Evolutionary conservation across 1,284 basidiomycete genomes (phyloP), one percentile per base, ranked within the genome.

Genomic region (Cutaneotrichosporon dermatis): DNA sequence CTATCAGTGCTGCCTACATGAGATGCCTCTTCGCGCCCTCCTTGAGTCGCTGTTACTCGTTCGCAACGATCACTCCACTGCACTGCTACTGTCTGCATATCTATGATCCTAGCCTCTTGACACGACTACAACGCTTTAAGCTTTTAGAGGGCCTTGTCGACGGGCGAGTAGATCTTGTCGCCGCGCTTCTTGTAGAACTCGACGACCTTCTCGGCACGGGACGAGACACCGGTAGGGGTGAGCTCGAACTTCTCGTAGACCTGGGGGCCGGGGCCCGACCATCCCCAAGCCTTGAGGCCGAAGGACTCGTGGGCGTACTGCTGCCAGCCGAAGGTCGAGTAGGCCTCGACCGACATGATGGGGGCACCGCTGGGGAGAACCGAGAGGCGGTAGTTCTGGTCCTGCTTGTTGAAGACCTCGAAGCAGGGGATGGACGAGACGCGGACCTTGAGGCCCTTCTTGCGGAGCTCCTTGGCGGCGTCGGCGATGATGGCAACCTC

Each of bases 221-320:
- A 77, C 54, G 92, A 89, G 69, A 96, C 87, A 78, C 90, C 86
- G 84, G 72, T 50, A 36, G 71, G 71, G 55, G 90, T 92, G 74
- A 94, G 83, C 44, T 88, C 90, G 72, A 92, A 91, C 80, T 70
- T 59, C 51, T 61, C 57, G 55, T 61, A 95, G 13, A 93, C 88
- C 80, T 93, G 83, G 76, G 85, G 83, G 77, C 90, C 93, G 15
- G 93, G 92, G 51, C 88, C 93, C 46, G 92, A 95, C 39, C 89
- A 86, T 76, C 93, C 93, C 86, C 89, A 94, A 34, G 81, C 83
- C 58, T 82, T 76, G 62, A 94, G 80, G 75, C 91, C 92, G 68
- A 84, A 89, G 82, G 90, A 87, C 83, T 92, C 90, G 76, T 94
- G 91, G 68, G 87, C 86, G 83, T 90, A 91, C 78, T 87, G 87